Base-by-base conservation (phyloP, 2,329 filamentous ascomycete species). In the Trichothecium sympodiale region DNA sequence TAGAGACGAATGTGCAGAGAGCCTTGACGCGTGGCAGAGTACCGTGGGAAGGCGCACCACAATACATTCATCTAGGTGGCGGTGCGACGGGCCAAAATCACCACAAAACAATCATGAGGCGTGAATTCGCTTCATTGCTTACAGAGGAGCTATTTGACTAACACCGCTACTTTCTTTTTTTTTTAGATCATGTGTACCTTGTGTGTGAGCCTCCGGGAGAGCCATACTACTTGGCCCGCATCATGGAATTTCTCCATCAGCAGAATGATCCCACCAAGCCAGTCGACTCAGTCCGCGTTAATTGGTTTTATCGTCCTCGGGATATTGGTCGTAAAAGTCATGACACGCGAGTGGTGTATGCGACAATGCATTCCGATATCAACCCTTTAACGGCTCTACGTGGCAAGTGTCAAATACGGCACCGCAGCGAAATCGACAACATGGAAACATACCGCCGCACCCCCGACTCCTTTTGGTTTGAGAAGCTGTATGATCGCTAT, bases 351-450 rank as follows among this genome's bases (percentile, higher is more conserved):
- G 70, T 89, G 50, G 77, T 98, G 35, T 95, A 89, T 61, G 89
- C 87, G 43, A 94, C 91, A 20, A 98, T 98, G 91, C 91, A 98
- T 60, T 96, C 91, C 17, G 91, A 98, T 64, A 82, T 87, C 42
- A 94, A 86, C 55, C 91, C 91, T 39, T 69, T 98, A 50, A 87
- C 87, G 34, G 86, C 91, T 31, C 68, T 98, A 47, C 85, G 91
- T 51, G 91, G 91, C 46, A 94, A 93, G 64, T 96, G 89, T 60
- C 77, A 80, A 45, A 91, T 98, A 56, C 72, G 75, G 56, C 91
- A 98, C 65, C 79, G 84, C 48, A 83, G 79, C 43, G 87, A 96
- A 56, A 89, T 96, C 41, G 62, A 74, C 26, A 80, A 83, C 52
- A 63, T 95, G 46, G 84, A 94, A 38, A 75, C 80, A 35, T 94